Base-by-base conservation (phyloP, 225 moss, liverwort and hornwort species). In the Rhytidiadelphus loreus region DNA sequence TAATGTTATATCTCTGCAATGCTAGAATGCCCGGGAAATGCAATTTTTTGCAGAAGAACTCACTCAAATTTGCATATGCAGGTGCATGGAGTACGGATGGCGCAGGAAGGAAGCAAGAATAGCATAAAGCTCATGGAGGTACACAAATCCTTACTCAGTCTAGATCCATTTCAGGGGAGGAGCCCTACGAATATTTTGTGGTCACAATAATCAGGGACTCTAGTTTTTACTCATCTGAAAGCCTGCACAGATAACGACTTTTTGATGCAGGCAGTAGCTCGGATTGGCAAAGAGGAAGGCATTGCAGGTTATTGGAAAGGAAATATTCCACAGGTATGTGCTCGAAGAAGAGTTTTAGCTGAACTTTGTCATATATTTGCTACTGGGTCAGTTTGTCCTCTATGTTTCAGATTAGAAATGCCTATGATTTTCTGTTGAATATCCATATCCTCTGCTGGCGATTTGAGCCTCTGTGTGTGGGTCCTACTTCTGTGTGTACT, bases 231-330 rank as follows among this genome's bases (percentile, higher is more conserved):
- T 87, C 55, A 63, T 72, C 39, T 84, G 84, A 84, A 46, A 87
- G 73, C 57, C 64, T 85, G 60, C 59, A 65, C 43, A 52, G 41
- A 64, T 58, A 80, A 57, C 48, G 48, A 75, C 76, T 37, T 69
- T 74, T 80, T 61, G 76, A 78, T 85, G 82, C 93, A 95, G 91
- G 95, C 96, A n/a, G 89, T 97, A 48, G 83, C 90, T 90, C 95
- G 94, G 90, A 93, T 97, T 88, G 95, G 95, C 56, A 88, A 89
- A 70, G 95, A 96, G 88, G 97, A 96, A 91, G 97, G 97, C 84
- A 70, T 95, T n/a, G 82, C 86, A 88, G 97, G 97, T 74, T 96
- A 92, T 74, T 97, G 97, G 97, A 97, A 91, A 91, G 97, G 97
- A 68, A 97, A 97, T 83, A 83, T 97, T 65, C 96, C 97, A 59